These are phyloP conservation scores for Salix suchowensis DNA, from an alignment of 345 rosid species.

Conservation along the genomic window DNA sequence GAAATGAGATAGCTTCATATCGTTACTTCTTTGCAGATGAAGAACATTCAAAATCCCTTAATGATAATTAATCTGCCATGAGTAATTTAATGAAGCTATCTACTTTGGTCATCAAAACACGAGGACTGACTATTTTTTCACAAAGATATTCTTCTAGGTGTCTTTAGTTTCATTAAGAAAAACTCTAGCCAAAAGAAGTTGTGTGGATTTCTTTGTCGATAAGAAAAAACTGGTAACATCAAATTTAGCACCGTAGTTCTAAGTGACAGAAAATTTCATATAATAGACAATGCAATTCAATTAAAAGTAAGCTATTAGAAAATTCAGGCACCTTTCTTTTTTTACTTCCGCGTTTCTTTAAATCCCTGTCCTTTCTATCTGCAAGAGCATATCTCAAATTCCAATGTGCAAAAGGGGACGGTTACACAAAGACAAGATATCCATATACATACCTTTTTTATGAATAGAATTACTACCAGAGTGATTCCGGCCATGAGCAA, in stretches of 20 bases:
- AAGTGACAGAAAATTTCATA: neutral
- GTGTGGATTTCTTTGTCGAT: neutral
- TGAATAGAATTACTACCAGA: constrained; percentile 51
- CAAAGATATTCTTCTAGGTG: neutral
- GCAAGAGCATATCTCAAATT: constrained; percentile 26
- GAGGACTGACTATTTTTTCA: neutral
- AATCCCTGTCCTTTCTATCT: constrained; percentile 82
- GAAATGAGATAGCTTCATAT: neutral
- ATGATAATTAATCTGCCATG: neutral
- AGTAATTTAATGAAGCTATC: neutral
- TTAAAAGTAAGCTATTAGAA: neutral
- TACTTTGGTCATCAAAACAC: neutral
- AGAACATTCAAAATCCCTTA: neutral
- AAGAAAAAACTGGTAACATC: neutral
- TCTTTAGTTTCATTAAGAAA: neutral
- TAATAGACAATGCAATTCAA: neutral
- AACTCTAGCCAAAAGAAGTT: neutral
- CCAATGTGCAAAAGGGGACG: constrained; percentile 7
- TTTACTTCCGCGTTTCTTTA: constrained; percentile 69
- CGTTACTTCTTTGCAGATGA: neutral
- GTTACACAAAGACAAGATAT: constrained; percentile 7
- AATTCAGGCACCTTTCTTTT: constrained; percentile 66
- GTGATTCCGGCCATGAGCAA: constrained; percentile 84
- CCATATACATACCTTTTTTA: constrained; percentile 46
- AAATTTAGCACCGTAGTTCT: neutral